These are phyloP conservation scores for Fraxinus angustifolia DNA, from an alignment of 305 asterid genomes.

Conservation along the genomic window DNA sequence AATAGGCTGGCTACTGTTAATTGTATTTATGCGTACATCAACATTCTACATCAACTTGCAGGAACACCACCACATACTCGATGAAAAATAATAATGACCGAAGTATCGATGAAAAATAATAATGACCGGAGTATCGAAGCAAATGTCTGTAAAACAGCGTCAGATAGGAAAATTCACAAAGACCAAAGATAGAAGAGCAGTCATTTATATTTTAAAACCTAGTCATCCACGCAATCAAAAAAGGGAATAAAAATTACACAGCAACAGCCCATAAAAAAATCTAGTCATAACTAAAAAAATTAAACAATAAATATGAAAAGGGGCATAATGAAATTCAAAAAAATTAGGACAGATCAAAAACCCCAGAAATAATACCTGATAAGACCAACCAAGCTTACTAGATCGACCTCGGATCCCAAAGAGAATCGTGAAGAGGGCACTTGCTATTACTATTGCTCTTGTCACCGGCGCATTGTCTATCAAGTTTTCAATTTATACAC, in stretches of 20 bases:
- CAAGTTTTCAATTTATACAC: not conserved
- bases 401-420: constrained; percentile 93
- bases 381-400: constrained; percentile 68
- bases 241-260: not conserved
- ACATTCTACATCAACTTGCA: not conserved
- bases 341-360: not conserved
- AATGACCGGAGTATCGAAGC: not conserved
- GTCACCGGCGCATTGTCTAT: constrained; percentile 93
- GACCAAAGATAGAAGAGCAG: not conserved
- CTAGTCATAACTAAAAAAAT: not conserved
- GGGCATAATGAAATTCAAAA: not conserved
- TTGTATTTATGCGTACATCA: not conserved
- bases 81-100: not conserved
- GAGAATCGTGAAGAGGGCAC: constrained; percentile 76
- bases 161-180: not conserved
- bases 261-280: not conserved
- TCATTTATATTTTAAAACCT: not conserved
- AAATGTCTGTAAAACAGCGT: not conserved
- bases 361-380: constrained; percentile 48
- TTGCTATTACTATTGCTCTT: constrained; percentile 64
- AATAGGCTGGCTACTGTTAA: not conserved
- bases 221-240: not conserved
- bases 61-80: not conserved
- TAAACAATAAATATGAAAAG: not conserved
- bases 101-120: not conserved